phyloP scores from a whole-genome alignment of 805 yeast species.

The Hemisphaericaspora nanyangensis region DNA sequence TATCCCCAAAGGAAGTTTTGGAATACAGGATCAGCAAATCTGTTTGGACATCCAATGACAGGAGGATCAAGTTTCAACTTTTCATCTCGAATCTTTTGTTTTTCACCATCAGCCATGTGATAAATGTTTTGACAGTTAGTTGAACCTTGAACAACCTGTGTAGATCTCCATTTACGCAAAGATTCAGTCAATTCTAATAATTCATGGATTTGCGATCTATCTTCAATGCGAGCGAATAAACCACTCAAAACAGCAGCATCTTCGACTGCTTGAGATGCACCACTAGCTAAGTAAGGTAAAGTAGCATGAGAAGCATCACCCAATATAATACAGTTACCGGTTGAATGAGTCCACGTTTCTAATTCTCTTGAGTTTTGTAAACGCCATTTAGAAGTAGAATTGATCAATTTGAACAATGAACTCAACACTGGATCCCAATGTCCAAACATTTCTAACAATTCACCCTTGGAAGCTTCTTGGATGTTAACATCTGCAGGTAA shows the following conservation, averaged over 20 bases:
- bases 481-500: slow-evolving; percentile 16
- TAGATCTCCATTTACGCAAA: slow-evolving; percentile 21
- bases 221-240: slow-evolving; percentile 13
- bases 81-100: slow-evolving; percentile 20
- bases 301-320: slow-evolving; percentile 37
- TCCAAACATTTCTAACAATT: slow-evolving; percentile 17
- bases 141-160: slow-evolving; percentile 20
- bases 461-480: slow-evolving; percentile 18
- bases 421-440: slow-evolving; percentile 25
- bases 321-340: slow-evolving; percentile 23
- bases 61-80: slow-evolving; percentile 15
- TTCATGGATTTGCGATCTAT: slow-evolving; percentile 16
- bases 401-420: slow-evolving; percentile 16
- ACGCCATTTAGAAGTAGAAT: slow-evolving; percentile 22
- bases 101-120: slow-evolving; percentile 25
- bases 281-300: slow-evolving; percentile 29
- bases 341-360: slow-evolving; percentile 22
- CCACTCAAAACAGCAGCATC: slow-evolving; percentile 28
- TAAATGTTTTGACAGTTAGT: slow-evolving; percentile 16
- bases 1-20: slow-evolving; percentile 23
- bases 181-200: slow-evolving; percentile 14
- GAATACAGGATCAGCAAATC: slow-evolving; percentile 24
- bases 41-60: slow-evolving; percentile 15
- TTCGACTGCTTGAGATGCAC: slow-evolving; percentile 32
- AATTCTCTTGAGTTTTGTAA: slow-evolving; percentile 21